These are phyloP conservation scores for Eucalyptus marginata DNA, from an alignment of 345 rosid genomes.

Conservation along the genomic window DNA sequence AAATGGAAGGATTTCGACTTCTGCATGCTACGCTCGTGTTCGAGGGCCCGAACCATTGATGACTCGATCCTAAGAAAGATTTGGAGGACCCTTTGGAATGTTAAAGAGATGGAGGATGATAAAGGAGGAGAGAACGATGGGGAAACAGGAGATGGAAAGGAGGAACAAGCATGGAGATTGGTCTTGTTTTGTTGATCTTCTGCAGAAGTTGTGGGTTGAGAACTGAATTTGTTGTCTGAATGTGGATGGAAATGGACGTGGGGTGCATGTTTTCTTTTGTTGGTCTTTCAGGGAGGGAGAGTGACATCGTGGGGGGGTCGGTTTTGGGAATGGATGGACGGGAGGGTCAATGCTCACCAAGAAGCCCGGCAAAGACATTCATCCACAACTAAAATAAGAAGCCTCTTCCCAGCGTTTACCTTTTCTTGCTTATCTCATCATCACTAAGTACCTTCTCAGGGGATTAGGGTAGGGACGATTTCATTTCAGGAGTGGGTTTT, in stretches of 20 bases:
- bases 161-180: background rate
- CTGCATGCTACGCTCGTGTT: slow-evolving; percentile 32
- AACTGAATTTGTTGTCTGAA: background rate
- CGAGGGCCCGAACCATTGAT: slow-evolving; percentile 54
- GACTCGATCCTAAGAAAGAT: background rate
- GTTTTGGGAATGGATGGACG: slow-evolving; percentile 9
- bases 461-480: no score
- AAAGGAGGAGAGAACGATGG: no score
- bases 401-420: background rate
- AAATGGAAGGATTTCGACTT: slow-evolving; percentile 33
- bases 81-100: background rate
- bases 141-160: background rate
- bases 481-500: no score
- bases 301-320: background rate
- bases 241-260: background rate
- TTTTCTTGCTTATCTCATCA: background rate
- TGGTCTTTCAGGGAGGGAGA: background rate
- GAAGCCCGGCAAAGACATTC: slow-evolving; percentile 9
- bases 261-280: slow-evolving; percentile 7
- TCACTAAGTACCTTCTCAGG: no score
- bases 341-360: slow-evolving; percentile 1
- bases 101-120: background rate
- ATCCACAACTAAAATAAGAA: background rate
- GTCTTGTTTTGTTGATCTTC: background rate
- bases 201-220: background rate